These are phyloP conservation scores for Globisporangium spiculum DNA, from an alignment of 352 stramenopile species.

Conservation along the genomic window DNA sequence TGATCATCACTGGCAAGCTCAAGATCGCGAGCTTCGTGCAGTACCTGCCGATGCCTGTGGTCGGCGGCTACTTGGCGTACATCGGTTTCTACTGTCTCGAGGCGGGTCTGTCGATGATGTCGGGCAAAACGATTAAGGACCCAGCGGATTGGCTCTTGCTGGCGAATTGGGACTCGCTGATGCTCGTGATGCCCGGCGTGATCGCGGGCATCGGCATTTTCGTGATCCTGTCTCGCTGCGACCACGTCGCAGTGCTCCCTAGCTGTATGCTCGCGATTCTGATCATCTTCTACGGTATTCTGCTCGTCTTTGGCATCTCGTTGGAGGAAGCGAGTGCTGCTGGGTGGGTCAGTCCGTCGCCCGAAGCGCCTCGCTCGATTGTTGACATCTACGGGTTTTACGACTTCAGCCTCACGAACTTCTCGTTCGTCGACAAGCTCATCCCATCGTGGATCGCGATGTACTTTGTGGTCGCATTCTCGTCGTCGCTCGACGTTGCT, in stretches of 20 bases:
- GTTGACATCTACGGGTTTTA: slow-evolving; percentile 82
- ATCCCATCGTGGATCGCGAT: slow-evolving; percentile 94
- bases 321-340: slow-evolving; percentile 87
- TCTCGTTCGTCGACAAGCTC: slow-evolving; percentile 57
- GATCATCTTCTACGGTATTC: slow-evolving; percentile 71
- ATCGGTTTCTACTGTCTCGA: slow-evolving; percentile 93
- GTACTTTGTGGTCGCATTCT: slow-evolving; percentile 98
- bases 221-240: slow-evolving; percentile 71
- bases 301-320: slow-evolving; percentile 71
- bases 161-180: slow-evolving; percentile 63
- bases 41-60: slow-evolving; percentile 96
- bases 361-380: slow-evolving; percentile 54
- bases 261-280: slow-evolving; percentile 89
- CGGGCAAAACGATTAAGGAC: slow-evolving; percentile 88
- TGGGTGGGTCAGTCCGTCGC: slow-evolving; percentile 90
- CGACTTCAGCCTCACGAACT: slow-evolving; percentile 60
- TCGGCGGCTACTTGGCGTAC: slow-evolving; percentile 98
- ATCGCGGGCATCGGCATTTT: slow-evolving; percentile 83
- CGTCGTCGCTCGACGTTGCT: slow-evolving; percentile 96
- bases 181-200: slow-evolving; percentile 87
- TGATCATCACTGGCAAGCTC: slow-evolving; percentile 95
- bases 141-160: slow-evolving; percentile 83
- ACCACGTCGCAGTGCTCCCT: slow-evolving; percentile 84
- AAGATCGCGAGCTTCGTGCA: slow-evolving; percentile 95
- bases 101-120: slow-evolving; percentile 85